Conservation (phyloP, 148 eudicot species). For the Rhododendron simsii region DNA sequence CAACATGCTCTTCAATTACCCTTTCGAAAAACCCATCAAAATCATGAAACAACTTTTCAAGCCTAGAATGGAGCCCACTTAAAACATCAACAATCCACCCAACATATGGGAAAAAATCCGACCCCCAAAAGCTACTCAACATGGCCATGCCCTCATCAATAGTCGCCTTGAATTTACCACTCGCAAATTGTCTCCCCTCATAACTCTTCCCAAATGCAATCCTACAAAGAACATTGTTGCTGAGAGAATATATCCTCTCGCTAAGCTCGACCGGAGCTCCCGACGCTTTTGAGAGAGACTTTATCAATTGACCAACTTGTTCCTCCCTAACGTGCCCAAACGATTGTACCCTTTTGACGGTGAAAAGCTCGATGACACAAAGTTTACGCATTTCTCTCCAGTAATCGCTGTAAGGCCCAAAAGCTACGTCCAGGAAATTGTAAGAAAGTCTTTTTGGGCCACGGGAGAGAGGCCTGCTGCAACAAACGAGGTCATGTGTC, state of each 20-base stretch:
- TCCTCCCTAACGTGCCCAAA: neutral
- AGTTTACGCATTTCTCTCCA: neutral
- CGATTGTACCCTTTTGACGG: neutral
- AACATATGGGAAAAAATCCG: neutral
- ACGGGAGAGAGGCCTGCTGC: neutral
- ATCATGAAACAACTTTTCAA: conserved; percentile 2
- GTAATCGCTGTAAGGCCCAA: neutral
- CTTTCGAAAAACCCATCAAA: neutral
- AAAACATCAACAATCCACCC: conserved; percentile 1
- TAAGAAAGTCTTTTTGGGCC: neutral
- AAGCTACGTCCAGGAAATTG: neutral
- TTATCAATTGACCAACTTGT: neutral
- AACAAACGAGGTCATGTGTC: conserved; percentile 8
- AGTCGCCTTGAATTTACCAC: neutral
- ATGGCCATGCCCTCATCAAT: neutral
- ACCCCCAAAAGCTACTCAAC: neutral
- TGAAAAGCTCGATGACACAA: neutral
- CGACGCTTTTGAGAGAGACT: neutral
- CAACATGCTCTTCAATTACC: conserved; percentile 1
- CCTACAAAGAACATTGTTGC: neutral
- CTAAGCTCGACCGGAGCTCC: neutral
- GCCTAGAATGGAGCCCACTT: neutral
- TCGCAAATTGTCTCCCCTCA: neutral
- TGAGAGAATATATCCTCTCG: neutral
- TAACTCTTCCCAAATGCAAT: conserved; percentile 2